phyloP scores from a whole-genome alignment of 805 yeast species.

The Saccharomycopsis microspora region DNA sequence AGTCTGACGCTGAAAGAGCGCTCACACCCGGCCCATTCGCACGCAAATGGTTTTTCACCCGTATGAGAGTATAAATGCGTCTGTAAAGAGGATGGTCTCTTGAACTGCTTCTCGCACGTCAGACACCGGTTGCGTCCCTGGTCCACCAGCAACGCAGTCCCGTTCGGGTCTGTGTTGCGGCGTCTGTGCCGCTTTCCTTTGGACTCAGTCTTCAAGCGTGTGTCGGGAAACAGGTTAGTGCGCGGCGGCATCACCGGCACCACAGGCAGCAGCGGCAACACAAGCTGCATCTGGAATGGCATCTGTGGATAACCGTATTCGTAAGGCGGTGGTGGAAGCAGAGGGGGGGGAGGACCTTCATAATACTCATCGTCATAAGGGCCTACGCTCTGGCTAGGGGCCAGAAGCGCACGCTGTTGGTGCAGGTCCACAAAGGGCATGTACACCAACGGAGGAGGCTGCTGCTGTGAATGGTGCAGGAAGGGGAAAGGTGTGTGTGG shows the following conservation, averaged over 20 bases:
- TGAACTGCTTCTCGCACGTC: constrained; percentile 65
- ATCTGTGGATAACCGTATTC: too few relatives aligned
- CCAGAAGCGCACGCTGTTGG: too few relatives aligned
- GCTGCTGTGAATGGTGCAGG: too few relatives aligned
- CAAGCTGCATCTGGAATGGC: too few relatives aligned
- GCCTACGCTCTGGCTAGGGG: too few relatives aligned
- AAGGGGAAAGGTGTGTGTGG: too few relatives aligned
- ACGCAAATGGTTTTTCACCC: constrained; percentile 65
- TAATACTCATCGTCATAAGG: too few relatives aligned
- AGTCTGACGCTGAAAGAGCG: constrained; percentile 65
- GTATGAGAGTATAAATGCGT: constrained; percentile 76
- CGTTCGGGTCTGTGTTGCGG: constrained; percentile 14
- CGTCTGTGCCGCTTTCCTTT: constrained; percentile 12
- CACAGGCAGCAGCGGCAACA: too few relatives aligned
- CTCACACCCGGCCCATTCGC: constrained; percentile 55
- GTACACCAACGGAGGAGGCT: too few relatives aligned
- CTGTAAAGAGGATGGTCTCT: constrained; percentile 71
- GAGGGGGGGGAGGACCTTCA: too few relatives aligned
- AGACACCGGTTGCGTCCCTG: constrained; percentile 27
- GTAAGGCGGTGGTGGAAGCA: too few relatives aligned
- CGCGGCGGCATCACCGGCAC: neutral
- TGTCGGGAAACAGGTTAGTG: neutral
- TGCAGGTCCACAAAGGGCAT: too few relatives aligned
- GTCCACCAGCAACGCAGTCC: neutral
- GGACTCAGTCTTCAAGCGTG: neutral